Evolutionary conservation across 345 rosid species (phyloP), one percentile per base, ranked within the genome.

Genomic region (Aethionema arabicum): DNA sequence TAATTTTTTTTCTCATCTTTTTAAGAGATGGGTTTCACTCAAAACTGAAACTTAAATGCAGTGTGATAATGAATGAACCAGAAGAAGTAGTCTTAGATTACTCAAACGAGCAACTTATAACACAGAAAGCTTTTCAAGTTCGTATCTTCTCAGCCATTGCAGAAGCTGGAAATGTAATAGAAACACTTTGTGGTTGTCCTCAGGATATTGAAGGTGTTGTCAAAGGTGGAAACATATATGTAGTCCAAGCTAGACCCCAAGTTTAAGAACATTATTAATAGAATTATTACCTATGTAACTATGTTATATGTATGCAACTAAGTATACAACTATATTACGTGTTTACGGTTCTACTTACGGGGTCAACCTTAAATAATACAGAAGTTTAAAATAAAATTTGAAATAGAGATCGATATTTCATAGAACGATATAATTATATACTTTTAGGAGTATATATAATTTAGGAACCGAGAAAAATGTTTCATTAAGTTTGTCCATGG

Each of bases 141-240:
- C 62, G 78, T 38, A 79, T 79, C 35, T 96, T 89, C 61, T 80
- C 97, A 6, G 64, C 80, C 70, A 87, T 92, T 50, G 96, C 90
- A 16, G 69, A 75, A 9, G 93, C 90, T 7, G 98, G 98, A 44
- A 67, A 66, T 50, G 86, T 73, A 35, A 85, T 92, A 10, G 98
- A 92, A 67, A 84, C 88, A 59, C 74, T 92, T 9, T 85, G 81
- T 50, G 97, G 96, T 63, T 73, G 88, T 59, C 79, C 97, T 5
- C 99, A 89, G 56, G 99, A 93, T 83, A 87, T 93, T 2, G 99
- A 93, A 80, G 98, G 99, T 4, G 99, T 85, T 32, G 70, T 87
- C 40, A 80, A 76, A 69, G 96, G 85, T 29, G 88, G 91, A 53
- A 71, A 84, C 57, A 54, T 93, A 45, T 87, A 85, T 44, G 83